These are phyloP conservation scores for Glomus cerebriforme DNA, from an alignment of 192 early-diverging fungal species.

Conservation along the genomic window DNA sequence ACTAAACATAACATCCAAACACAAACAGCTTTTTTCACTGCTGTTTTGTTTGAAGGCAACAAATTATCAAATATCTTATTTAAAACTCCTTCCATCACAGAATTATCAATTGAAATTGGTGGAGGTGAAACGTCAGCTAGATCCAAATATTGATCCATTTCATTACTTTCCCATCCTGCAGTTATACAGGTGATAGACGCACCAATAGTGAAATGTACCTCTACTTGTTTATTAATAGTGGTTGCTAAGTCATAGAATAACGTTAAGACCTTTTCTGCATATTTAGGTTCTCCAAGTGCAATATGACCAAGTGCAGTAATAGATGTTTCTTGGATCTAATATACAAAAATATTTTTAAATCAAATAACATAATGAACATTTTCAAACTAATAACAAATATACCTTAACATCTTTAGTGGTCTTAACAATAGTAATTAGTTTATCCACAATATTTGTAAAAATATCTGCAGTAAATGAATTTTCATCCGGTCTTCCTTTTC, in stretches of 20 bases:
- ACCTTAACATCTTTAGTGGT: slow-evolving; percentile 68
- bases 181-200: slow-evolving; percentile 70
- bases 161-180: slow-evolving; percentile 66
- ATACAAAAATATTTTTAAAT: background rate
- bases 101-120: slow-evolving; percentile 14
- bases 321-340: slow-evolving; percentile 67
- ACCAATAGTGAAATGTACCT: slow-evolving; percentile 84
- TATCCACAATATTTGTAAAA: slow-evolving; percentile 41
- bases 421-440: slow-evolving; percentile 56
- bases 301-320: slow-evolving; percentile 70
- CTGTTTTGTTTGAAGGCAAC: slow-evolving; percentile 52
- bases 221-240: slow-evolving; percentile 72
- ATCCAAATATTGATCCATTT: slow-evolving; percentile 72
- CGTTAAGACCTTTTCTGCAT: slow-evolving; percentile 39
- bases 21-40: slow-evolving; percentile 66
- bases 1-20: slow-evolving; percentile 80
- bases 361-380: background rate
- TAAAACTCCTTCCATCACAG: slow-evolving; percentile 50
- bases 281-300: slow-evolving; percentile 44
- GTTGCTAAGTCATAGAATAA: slow-evolving; percentile 60
- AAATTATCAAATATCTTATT: slow-evolving; percentile 58
- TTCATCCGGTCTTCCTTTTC: slow-evolving; percentile 11
- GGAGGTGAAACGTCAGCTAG: slow-evolving; percentile 53
- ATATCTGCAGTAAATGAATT: slow-evolving; percentile 3
- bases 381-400: background rate